Conservation (phyloP, 768 basidiomycete genomes). For the Macrocybe gigantea region DNA sequence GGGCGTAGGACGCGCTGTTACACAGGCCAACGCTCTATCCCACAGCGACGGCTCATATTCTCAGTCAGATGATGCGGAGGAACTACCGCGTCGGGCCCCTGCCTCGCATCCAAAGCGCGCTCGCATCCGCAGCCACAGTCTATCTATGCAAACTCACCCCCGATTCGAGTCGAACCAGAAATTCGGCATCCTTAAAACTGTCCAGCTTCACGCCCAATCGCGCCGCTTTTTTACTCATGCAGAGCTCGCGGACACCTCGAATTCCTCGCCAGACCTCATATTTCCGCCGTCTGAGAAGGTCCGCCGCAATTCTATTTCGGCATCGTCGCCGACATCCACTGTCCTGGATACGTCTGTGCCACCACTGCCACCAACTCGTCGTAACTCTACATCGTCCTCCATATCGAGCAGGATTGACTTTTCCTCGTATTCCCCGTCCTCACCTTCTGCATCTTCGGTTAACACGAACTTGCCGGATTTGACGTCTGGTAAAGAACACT, state of each 20-base stretch:
- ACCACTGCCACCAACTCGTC: constrained; percentile 13
- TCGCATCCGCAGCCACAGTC: constrained; percentile 55
- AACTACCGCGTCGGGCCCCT: constrained; percentile 28
- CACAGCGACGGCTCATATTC: constrained; percentile 42
- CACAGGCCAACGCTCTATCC: constrained; percentile 62
- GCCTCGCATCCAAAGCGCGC: constrained; percentile 23
- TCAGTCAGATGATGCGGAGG: constrained; percentile 57
- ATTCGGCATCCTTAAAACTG: constrained; percentile 55
- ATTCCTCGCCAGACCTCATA: constrained; percentile 10
- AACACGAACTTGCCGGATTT: too few relatives aligned
- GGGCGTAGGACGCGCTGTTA: constrained; percentile 66
- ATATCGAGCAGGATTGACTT: neutral
- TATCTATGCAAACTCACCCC: constrained; percentile 41
- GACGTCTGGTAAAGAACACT: too few relatives aligned
- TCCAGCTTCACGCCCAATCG: constrained; percentile 58
- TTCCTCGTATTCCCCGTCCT: neutral
- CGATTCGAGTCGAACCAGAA: constrained; percentile 34
- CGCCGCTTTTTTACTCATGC: constrained; percentile 48
- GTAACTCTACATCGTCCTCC: constrained; percentile 5
- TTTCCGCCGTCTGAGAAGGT: constrained; percentile 15
- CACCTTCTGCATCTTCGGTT: too few relatives aligned
- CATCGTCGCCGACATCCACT: constrained; percentile 17
- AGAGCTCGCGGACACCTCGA: constrained; percentile 7
- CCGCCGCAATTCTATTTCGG: constrained; percentile 45
- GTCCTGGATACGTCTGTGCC: constrained; percentile 13